Conservation (phyloP, 495 filamentous ascomycete species). For the Durotheca rogersii region DNA sequence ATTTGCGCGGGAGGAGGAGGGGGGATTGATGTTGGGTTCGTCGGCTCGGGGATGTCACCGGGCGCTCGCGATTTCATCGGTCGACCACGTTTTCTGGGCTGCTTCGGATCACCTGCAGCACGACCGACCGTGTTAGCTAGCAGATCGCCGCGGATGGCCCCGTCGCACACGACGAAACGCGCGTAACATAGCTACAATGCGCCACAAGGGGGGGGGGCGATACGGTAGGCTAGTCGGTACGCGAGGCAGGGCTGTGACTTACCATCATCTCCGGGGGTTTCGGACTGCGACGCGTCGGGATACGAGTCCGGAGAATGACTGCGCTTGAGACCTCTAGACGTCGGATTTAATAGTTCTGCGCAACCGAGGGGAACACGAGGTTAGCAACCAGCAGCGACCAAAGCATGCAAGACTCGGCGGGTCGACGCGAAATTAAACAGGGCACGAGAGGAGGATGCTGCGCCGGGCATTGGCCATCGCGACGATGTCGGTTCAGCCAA, state of each 20-base stretch:
- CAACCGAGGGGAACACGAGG: slow-evolving; percentile 11
- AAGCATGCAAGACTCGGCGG: slow-evolving; percentile 18
- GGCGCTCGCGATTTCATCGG: slow-evolving; percentile 66
- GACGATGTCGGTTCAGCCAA: slow-evolving; percentile 21
- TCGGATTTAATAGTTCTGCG: slow-evolving; percentile 42
- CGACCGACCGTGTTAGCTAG: slow-evolving; percentile 43
- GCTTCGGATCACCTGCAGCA: slow-evolving; percentile 51
- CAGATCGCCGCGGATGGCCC: slow-evolving; percentile 24
- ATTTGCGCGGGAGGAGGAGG: slow-evolving; percentile 35
- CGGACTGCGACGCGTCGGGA: slow-evolving; percentile 59
- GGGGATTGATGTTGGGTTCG: slow-evolving; percentile 54
- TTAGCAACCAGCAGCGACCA: slow-evolving; percentile 27
- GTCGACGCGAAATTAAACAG: slow-evolving; percentile 25
- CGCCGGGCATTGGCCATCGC: slow-evolving; percentile 27
- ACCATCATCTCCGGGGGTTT: slow-evolving; percentile 77
- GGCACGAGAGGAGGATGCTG: slow-evolving; percentile 31
- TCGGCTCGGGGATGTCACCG: slow-evolving; percentile 48
- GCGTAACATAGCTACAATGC: slow-evolving; percentile 36
- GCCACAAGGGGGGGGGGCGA: slow-evolving; percentile 37
- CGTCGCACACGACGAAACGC: slow-evolving; percentile 44
- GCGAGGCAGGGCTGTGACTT: slow-evolving; percentile 55
- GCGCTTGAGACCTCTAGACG: slow-evolving; percentile 80
- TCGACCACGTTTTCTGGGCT: slow-evolving; percentile 83
- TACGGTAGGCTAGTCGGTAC: slow-evolving; percentile 38
- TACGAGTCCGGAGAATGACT: slow-evolving; percentile 86